Percentiles rank a stretch among this genome's conserved stretches.
Evolutionary conservation across 306 rosid species (phyloP).

Genomic region (Cajanus cajan): DNA sequence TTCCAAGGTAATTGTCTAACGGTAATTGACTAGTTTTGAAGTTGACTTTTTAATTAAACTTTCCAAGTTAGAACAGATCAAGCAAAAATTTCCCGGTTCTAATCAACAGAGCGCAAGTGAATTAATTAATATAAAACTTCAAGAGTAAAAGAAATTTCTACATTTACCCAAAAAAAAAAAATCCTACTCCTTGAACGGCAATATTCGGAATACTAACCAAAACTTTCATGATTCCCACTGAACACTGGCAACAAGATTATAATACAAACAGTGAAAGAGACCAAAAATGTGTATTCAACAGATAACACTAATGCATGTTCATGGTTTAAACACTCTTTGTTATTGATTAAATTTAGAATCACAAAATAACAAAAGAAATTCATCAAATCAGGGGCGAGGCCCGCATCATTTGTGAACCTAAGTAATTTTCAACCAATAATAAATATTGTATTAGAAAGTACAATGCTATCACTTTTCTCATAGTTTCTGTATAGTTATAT

Average conservation of each 20-base stretch:
- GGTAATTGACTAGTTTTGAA: too few species aligned
- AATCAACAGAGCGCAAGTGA: conserved; percentile 10
- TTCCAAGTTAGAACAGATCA: neutral
- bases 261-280: neutral
- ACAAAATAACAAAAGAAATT: neutral
- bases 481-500: neutral
- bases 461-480: neutral
- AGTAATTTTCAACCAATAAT: neutral
- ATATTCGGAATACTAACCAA: neutral
- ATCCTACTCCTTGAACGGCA: conserved; percentile 8
- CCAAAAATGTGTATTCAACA: conserved; percentile 4
- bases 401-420: neutral
- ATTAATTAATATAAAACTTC: neutral
- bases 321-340: neutral
- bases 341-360: neutral
- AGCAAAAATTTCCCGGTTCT: neutral
- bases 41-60: too few species aligned
- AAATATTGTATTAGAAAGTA: neutral
- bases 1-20: too few species aligned
- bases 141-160: too few species aligned
- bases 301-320: neutral
- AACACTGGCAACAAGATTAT: neutral
- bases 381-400: neutral
- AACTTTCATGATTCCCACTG: neutral
- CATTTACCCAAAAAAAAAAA: too few species aligned